Evolutionary conservation across 139 green algal genomes (phyloP), one percentile per base, ranked within the genome.

Genomic region (Chlamydomonas asymmetrica): DNA sequence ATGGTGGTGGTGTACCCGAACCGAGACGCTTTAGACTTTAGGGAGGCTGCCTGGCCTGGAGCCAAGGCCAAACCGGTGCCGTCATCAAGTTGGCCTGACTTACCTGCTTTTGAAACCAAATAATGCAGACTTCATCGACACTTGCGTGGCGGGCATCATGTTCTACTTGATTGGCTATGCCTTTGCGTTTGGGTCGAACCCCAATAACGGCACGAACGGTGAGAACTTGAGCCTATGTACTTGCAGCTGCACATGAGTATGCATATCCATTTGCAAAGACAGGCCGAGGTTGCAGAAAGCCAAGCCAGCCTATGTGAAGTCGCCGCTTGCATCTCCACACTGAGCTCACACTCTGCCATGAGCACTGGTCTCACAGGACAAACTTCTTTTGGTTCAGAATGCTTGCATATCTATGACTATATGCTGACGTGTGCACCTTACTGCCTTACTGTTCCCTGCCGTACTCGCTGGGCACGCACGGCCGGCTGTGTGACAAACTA

Each of bases 91-190:
- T 31, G 20, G 38, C 20, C 32, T 9, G 13, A 5, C 18, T 22
- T 43, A 71, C 43, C 62, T 82, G 23, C 52, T 82, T 20, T 18
- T 82, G 40, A 82, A 82, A 49, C 74, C n/a, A n/a, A n/a, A n/a
- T n/a, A n/a, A n/a, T n/a, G n/a, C n/a, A n/a, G n/a, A 82, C 39
- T 73, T 80, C 8, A 82, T 84, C 31, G 82, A 88, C 62, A 73
- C 69, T 4, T 71, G 56, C 52, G 80, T 88, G 22, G 65, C 82
- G 4, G 74, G 73, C 13, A 67, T 88, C 9, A 48, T 29, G 22
- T 88, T 85, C 71, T 88, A 83, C 50, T 35, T 73, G 20, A 23
- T 88, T 8, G 83, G 83, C 32, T 88, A 84, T 62, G 75, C 54
- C 32, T 85, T 88, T 20, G 66, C 52, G 6, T 80, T 84, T n/a